Evolutionary conservation across 2,329 filamentous ascomycete species (phyloP), one percentile per base, ranked within the genome.

Genomic region (Akanthomyces muscarius): DNA sequence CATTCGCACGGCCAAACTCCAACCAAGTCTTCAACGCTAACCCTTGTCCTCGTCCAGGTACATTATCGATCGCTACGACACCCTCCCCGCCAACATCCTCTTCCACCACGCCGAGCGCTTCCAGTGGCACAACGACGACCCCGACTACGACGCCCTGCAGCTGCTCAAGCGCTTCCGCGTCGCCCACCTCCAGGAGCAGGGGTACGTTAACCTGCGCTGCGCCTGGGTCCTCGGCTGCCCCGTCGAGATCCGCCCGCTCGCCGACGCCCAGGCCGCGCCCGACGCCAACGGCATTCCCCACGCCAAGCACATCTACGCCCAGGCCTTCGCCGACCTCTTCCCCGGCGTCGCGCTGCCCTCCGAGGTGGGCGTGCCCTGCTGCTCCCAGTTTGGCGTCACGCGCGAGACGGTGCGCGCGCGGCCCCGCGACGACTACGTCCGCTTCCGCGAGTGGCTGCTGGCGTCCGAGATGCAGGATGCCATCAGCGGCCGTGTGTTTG

Each of bases 321-420:
- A 68, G 41, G 75, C 78, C 6, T 82, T 80, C 65, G 66, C 74
- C 63, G 71, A 80, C 65, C 69, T 82, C 1, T 72, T 80, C 38
- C 78, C 76, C 2, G 73, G 69, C 14, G 65, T 76, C 4, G 69
- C 71, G n/a, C 75, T 84, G 4, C 83, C 84, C 0, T 70, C 75
- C 0, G 69, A 78, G 13, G 77, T 88, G 10, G 84, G 80, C 2
- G 80, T 82, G 5, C 78, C 84, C n/a, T 89, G 86, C 70, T 89
- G 86, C 71, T 84, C 85, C 21, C 86, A 89, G 71, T 89, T 89
- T 65, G 86, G 83, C 0, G 81, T 88, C 7, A 83, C 83, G 3
- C 75, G 79, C 8, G 78, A 83, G 7, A 79, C 80, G 52, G 78
- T 89, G 36, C 76, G 69, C 8, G 71, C 73, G 52, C 76, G 84